phyloP scores from a whole-genome alignment of 2,329 filamentous ascomycete species.

The Neofusicoccum laricinum region DNA sequence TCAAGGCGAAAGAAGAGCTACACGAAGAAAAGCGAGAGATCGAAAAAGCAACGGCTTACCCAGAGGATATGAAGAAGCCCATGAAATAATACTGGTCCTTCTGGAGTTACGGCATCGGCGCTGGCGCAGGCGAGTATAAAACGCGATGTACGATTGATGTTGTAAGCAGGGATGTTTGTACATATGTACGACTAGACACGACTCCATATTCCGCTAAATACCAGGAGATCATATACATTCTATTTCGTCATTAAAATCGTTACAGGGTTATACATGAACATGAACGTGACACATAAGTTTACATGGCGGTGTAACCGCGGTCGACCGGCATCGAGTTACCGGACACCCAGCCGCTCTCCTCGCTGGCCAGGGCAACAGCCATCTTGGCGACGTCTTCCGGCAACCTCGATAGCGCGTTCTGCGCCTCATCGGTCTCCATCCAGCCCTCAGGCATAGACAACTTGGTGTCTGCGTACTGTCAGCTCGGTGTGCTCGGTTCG shows the following conservation, averaged over 20 bases:
- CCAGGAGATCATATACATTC: slow-evolving; percentile 8
- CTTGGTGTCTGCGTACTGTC: slow-evolving; percentile 22
- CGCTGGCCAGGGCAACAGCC: slow-evolving; percentile 47
- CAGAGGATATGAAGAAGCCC: background rate
- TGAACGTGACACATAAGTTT: slow-evolving; percentile 7
- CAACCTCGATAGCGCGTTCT: slow-evolving; percentile 1
- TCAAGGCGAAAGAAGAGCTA: slow-evolving; percentile 39
- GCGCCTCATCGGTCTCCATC: slow-evolving; percentile 14
- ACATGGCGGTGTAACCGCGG: slow-evolving; percentile 34
- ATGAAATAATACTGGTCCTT: background rate
- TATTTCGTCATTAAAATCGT: slow-evolving; percentile 11
- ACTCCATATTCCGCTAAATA: background rate
- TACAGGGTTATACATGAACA: slow-evolving; percentile 21
- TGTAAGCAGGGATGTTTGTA: slow-evolving; percentile 1
- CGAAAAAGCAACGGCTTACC: slow-evolving; percentile 29
- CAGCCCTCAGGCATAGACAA: slow-evolving; percentile 26
- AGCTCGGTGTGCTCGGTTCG: background rate
- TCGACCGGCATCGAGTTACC: slow-evolving; percentile 41
- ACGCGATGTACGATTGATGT: slow-evolving; percentile 8
- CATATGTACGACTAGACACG: slow-evolving; percentile 11
- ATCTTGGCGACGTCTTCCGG: slow-evolving; percentile 34
- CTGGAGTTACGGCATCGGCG: background rate
- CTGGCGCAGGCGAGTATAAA: slow-evolving; percentile 6
- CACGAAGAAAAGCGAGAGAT: slow-evolving; percentile 36
- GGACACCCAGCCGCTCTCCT: slow-evolving; percentile 44